A percentile compares a stretch with the other conserved stretches of the same genome.
Conservation (phyloP, 768 basidiomycete genomes). For the Collybiopsis luxurians region DNA sequence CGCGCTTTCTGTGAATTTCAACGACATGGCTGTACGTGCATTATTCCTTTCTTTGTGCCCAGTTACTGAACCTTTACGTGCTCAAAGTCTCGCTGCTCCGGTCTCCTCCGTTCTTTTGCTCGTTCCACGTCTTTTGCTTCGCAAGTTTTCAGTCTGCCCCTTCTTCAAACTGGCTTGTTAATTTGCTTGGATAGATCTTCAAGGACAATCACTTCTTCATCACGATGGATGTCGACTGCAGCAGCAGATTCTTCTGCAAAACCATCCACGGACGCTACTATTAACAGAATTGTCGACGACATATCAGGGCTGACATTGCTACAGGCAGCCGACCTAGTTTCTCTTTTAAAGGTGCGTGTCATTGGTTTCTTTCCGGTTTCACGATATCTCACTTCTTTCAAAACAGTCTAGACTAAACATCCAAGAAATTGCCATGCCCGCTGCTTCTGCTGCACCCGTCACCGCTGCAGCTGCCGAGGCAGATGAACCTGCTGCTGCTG, state of each 20-base stretch:
- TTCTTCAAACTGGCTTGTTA: not conserved
- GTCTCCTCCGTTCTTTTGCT: conserved; percentile 38
- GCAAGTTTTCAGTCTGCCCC: conserved; percentile 21
- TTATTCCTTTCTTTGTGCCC: not conserved
- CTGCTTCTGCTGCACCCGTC: conserved; percentile 61
- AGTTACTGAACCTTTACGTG: not conserved
- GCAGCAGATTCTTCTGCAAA: conserved; percentile 43
- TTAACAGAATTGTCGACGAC: conserved; percentile 86
- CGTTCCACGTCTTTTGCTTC: conserved; percentile 35
- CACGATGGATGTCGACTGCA: conserved; percentile 59
- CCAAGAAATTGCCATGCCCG: conserved; percentile 93
- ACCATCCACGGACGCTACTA: conserved; percentile 55
- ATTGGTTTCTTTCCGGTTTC: not conserved
- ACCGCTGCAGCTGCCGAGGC: conserved; percentile 51
- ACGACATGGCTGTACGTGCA: conserved; percentile 8
- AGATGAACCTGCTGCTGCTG: conserved; percentile 68
- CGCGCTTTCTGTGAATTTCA: not conserved
- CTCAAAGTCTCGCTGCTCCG: conserved; percentile 42
- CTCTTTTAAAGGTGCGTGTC: conserved; percentile 80
- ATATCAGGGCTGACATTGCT: conserved; percentile 86
- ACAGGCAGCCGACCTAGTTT: conserved; percentile 93
- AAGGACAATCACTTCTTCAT: conserved; percentile 32
- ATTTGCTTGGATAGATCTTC: conserved; percentile 27
- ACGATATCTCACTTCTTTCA: not conserved
- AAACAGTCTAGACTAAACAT: conserved; percentile 87